A percentile compares a stretch with the other conserved stretches of the same genome.
phyloP scores from a whole-genome alignment of 169 alveolate species.

The Plasmodium inui region DNA sequence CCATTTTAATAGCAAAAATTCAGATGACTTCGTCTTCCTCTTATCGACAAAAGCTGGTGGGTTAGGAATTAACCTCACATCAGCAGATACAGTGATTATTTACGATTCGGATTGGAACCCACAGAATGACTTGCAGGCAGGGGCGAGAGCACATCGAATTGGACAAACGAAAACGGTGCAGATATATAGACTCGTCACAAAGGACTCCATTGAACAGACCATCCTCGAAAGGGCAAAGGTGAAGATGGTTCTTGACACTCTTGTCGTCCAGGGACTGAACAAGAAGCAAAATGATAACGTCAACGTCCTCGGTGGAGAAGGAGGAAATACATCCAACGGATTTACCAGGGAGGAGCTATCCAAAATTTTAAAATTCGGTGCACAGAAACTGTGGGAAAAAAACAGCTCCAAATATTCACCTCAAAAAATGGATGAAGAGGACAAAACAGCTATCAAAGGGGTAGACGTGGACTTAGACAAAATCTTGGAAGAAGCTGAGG shows the following conservation, averaged over 20 bases:
- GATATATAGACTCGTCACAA: conserved; percentile 96
- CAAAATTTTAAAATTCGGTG: conserved; percentile 92
- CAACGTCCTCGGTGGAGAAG: conserved; percentile 81
- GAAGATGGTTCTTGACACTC: conserved; percentile 97
- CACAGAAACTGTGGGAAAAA: conserved; percentile 91
- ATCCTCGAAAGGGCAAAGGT: conserved; percentile 98
- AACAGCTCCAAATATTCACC: conserved; percentile 69
- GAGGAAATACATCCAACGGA: conserved; percentile 78
- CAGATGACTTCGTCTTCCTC: conserved; percentile 95
- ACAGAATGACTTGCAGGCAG: conserved; percentile 98
- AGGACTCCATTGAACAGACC: conserved; percentile 97
- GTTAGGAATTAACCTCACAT: conserved; percentile 94
- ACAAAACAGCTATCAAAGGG: conserved; percentile 50
- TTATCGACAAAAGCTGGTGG: conserved; percentile 99
- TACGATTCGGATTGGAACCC: conserved; percentile 99
- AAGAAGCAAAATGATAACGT: conserved; percentile 82
- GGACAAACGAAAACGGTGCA: conserved; percentile 97
- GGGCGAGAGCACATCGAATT: conserved; percentile 99
- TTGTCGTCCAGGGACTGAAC: conserved; percentile 94
- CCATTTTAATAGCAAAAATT: conserved; percentile 94
- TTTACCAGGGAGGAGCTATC: conserved; percentile 92
- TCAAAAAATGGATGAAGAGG: conserved; percentile 56
- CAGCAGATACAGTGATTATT: conserved; percentile 96
- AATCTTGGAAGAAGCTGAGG: conserved; percentile 91
- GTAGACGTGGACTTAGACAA: conserved; percentile 90